Base-by-base conservation (phyloP, 495 filamentous ascomycete genomes). In the Pseudoneurospora amorphoporcata region DNA sequence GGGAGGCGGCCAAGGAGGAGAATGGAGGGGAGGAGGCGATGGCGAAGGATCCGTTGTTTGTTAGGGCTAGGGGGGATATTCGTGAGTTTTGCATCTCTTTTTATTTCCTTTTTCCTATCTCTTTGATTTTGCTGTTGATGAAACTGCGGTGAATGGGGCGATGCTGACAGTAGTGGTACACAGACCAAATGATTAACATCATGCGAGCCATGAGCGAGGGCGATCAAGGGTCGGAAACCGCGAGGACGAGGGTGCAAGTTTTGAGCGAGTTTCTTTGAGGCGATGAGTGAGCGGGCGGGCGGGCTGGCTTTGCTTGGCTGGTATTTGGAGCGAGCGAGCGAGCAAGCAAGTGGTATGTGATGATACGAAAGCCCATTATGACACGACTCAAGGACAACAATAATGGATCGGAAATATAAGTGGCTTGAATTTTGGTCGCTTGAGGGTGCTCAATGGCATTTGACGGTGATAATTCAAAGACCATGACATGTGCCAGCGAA, bases 151-250 rank as follows among this genome's bases (percentile, higher is more conserved):
- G 23, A 23, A 23, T 23, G 23, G 23, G 23, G 0, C 23, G 23
- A 70, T 32, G 58, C 74, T 81, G 61, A 77, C 72, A 3, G 35
- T 14, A 4, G 0, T 1, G 8, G 7, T 7, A 69, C 39, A 47
- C 43, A 88, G 86, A 79, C 37, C 79, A 80, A 38, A 90, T 90
- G 88, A 85, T 90, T 45, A 82, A 88, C 68, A 88, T 90, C 12
- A 82, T 90, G 82, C 80, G 85, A 72, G 72, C 77, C 37, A 88
- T 86, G 81, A 82, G 84, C 53, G 82, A 86, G 17, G 83, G 84
- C 17, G 86, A 88, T 4, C 77, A 85, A 32, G 84, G 81, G 0
- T 84, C 84, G 39, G 80, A 85, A 17, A 88, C 88, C 38, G 87
- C 87, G 10, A 77, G 82, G 73, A 89, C 87, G 40, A 82, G 88